A percentile compares a stretch with the other conserved stretches of the same genome.
phyloP scores from a whole-genome alignment of 331 rosid genomes.

The Malus hybrid region DNA sequence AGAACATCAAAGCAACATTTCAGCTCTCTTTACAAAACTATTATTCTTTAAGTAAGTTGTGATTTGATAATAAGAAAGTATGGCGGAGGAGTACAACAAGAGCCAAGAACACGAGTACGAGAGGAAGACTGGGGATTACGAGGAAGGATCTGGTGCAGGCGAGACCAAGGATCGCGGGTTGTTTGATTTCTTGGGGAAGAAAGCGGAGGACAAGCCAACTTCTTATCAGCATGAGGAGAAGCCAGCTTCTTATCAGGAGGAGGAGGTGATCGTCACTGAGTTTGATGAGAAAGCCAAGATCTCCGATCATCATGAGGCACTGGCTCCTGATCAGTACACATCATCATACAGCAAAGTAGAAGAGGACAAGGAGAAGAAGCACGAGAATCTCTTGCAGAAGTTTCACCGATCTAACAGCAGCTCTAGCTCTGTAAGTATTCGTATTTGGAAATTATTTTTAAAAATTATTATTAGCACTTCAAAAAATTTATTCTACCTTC shows the following conservation, averaged over 20 bases:
- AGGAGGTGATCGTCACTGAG: slow-evolving; percentile 29
- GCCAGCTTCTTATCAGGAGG: slow-evolving; percentile 10
- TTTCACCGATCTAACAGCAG: slow-evolving; percentile 60
- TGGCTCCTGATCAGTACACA: background rate
- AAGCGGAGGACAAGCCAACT: slow-evolving; percentile 31
- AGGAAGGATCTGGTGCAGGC: slow-evolving; percentile 13
- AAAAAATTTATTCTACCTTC: too few relatives aligned
- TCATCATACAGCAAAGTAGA: slow-evolving; percentile 15
- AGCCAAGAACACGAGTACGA: slow-evolving; percentile 27
- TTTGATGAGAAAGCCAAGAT: slow-evolving; percentile 62
- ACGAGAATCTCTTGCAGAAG: slow-evolving; percentile 35
- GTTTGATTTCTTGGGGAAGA: slow-evolving; percentile 65
- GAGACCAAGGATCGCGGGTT: slow-evolving; percentile 70
- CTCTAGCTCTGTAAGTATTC: slow-evolving; percentile 70
- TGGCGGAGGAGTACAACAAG: slow-evolving; percentile 71
- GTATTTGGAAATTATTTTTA: too few relatives aligned
- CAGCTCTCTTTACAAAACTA: background rate
- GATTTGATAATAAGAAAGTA: background rate
- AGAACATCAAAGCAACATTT: background rate
- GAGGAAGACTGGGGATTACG: slow-evolving; percentile 9
- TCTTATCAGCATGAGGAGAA: background rate
- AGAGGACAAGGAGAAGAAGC: slow-evolving; percentile 27
- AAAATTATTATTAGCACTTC: too few relatives aligned
- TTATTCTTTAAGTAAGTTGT: background rate
- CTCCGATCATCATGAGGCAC: slow-evolving; percentile 23